These are phyloP conservation scores for Apiospora hydei DNA, from an alignment of 2,329 filamentous ascomycete genomes.

Conservation along the genomic window DNA sequence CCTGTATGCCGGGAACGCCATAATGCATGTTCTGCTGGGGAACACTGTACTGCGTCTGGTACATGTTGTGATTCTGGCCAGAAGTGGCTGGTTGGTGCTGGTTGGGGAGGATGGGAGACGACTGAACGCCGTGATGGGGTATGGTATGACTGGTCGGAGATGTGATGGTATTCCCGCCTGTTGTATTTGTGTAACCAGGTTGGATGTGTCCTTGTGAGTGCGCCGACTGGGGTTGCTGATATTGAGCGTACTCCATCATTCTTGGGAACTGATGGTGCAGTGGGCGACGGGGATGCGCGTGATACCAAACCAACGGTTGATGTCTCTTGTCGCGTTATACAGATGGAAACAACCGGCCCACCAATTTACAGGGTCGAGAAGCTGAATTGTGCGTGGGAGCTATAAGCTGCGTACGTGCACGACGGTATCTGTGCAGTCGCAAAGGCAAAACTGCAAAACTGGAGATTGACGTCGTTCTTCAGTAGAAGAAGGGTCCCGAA, in stretches of 20 bases:
- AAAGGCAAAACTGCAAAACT: constrained; percentile 32
- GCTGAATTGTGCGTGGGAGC: constrained; percentile 3
- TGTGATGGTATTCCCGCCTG: constrained; percentile 66
- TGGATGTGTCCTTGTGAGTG: constrained; percentile 65
- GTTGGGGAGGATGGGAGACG: constrained; percentile 80
- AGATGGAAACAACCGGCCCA: constrained; percentile 32
- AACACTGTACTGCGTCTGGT: constrained; percentile 79
- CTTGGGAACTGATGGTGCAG: constrained; percentile 42
- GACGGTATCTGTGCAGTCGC: constrained; percentile 21
- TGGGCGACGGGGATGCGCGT: constrained; percentile 39
- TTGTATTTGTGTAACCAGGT: constrained; percentile 68
- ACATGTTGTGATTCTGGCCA: constrained; percentile 76
- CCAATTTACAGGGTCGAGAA: constrained; percentile 17
- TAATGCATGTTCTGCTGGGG: constrained; percentile 81
- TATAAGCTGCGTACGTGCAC: constrained; percentile 17
- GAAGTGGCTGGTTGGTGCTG: constrained; percentile 75
- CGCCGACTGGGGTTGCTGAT: constrained; percentile 73
- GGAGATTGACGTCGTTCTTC: constrained; percentile 33
- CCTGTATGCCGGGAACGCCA: constrained; percentile 82
- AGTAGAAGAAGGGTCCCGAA: constrained; percentile 36
- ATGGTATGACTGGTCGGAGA: constrained; percentile 76
- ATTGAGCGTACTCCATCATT: constrained; percentile 80
- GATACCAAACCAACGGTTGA: constrained; percentile 39
- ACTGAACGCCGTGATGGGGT: constrained; percentile 72
- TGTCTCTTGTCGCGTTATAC: constrained; percentile 41